phyloP scores from a whole-genome alignment of 2,329 filamentous ascomycete genomes.

The Aspergillus sp. region DNA sequence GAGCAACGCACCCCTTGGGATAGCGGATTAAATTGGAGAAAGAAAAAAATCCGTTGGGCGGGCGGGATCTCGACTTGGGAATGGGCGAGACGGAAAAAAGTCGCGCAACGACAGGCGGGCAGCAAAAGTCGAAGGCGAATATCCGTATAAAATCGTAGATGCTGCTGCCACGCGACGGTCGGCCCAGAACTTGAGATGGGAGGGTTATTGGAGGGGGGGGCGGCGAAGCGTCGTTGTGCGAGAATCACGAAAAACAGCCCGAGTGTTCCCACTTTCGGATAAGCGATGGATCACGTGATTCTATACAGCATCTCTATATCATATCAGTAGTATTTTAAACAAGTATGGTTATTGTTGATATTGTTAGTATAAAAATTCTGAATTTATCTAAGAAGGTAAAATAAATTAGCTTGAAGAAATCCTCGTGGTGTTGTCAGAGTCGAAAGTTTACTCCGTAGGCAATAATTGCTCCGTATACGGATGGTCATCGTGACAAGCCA shows the following conservation, averaged over 20 bases:
- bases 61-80: constrained; percentile 1
- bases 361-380: no score
- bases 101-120: constrained; percentile 23
- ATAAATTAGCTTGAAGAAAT: no score
- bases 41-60: constrained; percentile 6
- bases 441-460: no score
- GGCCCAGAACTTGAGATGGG: constrained; percentile 22
- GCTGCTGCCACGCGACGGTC: constrained; percentile 34
- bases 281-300: constrained; percentile 23
- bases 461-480: no score
- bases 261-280: constrained; percentile 29
- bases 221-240: constrained; percentile 23
- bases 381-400: no score
- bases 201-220: constrained; percentile 11
- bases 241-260: constrained; percentile 26
- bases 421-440: no score
- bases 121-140: constrained; percentile 22
- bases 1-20: constrained; percentile 33
- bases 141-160: constrained; percentile 4
- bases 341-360: no score
- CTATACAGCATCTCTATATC: neutral
- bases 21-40: constrained; percentile 1
- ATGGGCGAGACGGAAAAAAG: constrained; percentile 4
- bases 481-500: no score
- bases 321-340: neutral